phyloP scores from a whole-genome alignment of 2,329 filamentous ascomycete species.

The Aspergillus udagawae region DNA sequence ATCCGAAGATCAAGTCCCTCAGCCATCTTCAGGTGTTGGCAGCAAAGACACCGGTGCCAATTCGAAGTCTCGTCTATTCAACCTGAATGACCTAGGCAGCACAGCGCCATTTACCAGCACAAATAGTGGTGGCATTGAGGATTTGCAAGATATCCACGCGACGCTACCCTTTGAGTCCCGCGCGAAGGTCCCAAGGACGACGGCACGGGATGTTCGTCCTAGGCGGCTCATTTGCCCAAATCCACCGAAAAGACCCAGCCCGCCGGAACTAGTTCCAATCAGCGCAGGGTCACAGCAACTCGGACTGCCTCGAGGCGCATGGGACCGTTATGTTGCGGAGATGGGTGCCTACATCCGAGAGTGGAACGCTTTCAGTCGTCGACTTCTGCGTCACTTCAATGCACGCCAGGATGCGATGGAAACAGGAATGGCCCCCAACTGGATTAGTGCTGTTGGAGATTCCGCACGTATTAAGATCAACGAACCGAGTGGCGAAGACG shows the following conservation, averaged over 20 bases:
- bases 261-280: constrained; percentile 22
- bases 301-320: constrained; percentile 44
- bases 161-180: constrained; percentile 58
- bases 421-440: constrained; percentile 43
- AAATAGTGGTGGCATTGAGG: constrained; percentile 47
- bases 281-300: constrained; percentile 28
- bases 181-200: constrained; percentile 42
- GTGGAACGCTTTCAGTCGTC: constrained; percentile 54
- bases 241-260: constrained; percentile 48
- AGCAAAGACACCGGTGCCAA: constrained; percentile 7
- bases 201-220: constrained; percentile 33
- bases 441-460: constrained; percentile 53
- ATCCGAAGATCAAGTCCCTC: constrained; percentile 4
- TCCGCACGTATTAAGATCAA: constrained; percentile 30
- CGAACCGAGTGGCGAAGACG: constrained; percentile 18
- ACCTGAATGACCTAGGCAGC: constrained; percentile 49
- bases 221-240: constrained; percentile 46
- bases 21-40: constrained; percentile 4
- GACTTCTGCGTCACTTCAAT: constrained; percentile 54
- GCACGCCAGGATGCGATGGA: constrained; percentile 47
- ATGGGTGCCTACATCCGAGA: constrained; percentile 55
- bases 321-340: constrained; percentile 49
- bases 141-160: constrained; percentile 50
- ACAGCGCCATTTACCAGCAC: constrained; percentile 47
- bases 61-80: constrained; percentile 28